Evolutionary conservation across 2,329 filamentous ascomycete species (phyloP), one percentile per base, ranked within the genome.

Genomic region (Aureobasidium subglaciale): DNA sequence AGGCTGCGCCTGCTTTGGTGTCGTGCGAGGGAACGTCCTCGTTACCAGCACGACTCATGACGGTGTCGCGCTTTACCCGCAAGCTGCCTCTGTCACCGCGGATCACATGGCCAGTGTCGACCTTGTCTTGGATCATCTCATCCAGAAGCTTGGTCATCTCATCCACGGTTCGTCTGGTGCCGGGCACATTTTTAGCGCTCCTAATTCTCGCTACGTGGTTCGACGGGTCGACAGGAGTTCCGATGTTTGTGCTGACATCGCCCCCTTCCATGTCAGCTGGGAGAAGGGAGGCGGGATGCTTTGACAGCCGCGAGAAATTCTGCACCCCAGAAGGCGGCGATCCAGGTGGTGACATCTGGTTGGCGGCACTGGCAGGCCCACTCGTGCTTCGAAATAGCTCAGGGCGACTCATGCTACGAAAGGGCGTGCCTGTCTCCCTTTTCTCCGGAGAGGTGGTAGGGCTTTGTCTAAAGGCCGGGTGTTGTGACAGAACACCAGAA

Each of bases 111-210:
- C 87, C 88, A 52, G 78, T 83, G 63, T 93, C 88, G 53, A 95
- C 87, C 57, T 87, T 84, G 66, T 92, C 88, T 66, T 91, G 87
- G 58, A 96, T 93, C 92, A 97, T 96, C 72, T 96, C 90, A 65
- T 97, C 92, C 24, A 96, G 80, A 75, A 96, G 90, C 64, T 85
- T 83, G 62, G 88, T 95, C 84, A 96, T 91, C 71, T 96, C 91
- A 63, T 96, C 90, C 30, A 93, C 87, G 62, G 87, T 89, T 74
- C 80, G 83, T 25, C 29, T 27, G 10, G 34, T 54, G 25, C 32
- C 37, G 16, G 52, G 15, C 30, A 27, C 30, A 13, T 38, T 55
- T 30, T 20, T 30, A 16, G 18, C 30, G 41, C 40, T 46, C 22
- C 13, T 38, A 13, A 41, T 35, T 32, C 35, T 41, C 30, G n/a